Evolutionary conservation across 202 grass and related monocot genomes (phyloP), one percentile per base, ranked within the genome.

Genomic region (Saccharum hybrid): DNA sequence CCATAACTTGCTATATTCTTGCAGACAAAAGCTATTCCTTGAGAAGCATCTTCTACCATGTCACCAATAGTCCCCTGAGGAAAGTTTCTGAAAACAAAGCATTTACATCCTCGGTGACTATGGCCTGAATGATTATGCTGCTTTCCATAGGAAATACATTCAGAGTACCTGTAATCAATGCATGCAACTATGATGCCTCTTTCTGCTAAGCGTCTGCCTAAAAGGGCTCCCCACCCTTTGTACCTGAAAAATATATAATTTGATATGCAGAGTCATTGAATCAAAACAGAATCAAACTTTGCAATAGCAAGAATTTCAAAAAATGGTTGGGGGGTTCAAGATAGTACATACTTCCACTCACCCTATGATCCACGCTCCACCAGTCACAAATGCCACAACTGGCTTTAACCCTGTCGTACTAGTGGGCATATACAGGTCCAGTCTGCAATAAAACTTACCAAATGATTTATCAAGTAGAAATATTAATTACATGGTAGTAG

Each of bases 291-390:
- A 74, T 43, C 74, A 31, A 68, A 66, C 33, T 34, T 71, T 81
- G 72, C 21, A 30, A 71, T 42, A 68, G 22, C 56, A 19, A 37
- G 11, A 15, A 42, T 66, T 71, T 66, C 9, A 23, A 71, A 51
- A 87, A 41, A 22, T 21, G 7, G 51, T 36, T 67, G 45, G 60
- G 42, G 59, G 26, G 12, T 7, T 46, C 51, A 59, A 82, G 41
- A 87, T 52, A 49, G 83, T 41, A 86, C 74, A 82, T 87, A 84
- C 74, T 84, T 82, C 3, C 80, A 93, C 88, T 98, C 82, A 98
- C 96, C 96, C 96, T 82, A 98, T 95, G 67, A 93, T 95, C 96
- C 96, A 98, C 75, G 96, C 96, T 75, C 96, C 96, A 68, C 91
- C 96, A 48, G 92, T 95, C 52, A 93, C 86, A 79, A 95, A 98